Base-by-base conservation (phyloP, 257 asterid species). In the Fraxinus anomala region DNA sequence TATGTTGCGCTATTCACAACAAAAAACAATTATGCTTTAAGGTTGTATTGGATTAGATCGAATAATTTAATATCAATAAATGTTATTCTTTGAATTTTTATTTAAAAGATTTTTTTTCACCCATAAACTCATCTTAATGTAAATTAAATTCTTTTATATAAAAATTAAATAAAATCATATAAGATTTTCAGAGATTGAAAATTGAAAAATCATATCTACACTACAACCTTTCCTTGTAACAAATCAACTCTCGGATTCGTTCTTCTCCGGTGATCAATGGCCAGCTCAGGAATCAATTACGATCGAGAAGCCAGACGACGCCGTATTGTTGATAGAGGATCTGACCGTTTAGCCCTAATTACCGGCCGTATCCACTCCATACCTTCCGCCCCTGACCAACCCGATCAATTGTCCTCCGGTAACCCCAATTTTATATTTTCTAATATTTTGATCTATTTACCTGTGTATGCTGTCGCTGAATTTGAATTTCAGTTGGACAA, bases 331-430 rank as follows among this genome's bases (percentile, higher is more conserved):
- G 94, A 90, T 36, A 85, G 93, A 44, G 99, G 98, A 80, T 78
- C 92, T 59, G 97, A 95, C 77, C 92, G 99, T 66, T 67, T 95
- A 28, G 98, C 99, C 34, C 91, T 95, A 44, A 93, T 95, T 83
- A 88, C 98, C 66, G 98, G 98, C 73, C 92, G 87, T 61, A 86
- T 89, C 85, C 81, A 85, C 56, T 69, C 89, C 79, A 90, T 95
- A 3, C 87, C 95, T 16, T 76, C 97, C 31, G 84, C 81, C 10
- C 28, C 86, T 80, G 83, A 39, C 76, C 85, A 84, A 73, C 76
- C 89, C 70, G 68, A 34, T n/a, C 85, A 74, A 72, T 77, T 73
- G 77, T 73, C 88, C 78, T 73, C 80, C 34, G 92, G 97, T 92
- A 85, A 8, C 24, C 66, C 68, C 11, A 34, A 14, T 0, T 21